A percentile compares a stretch with the other conserved stretches of the same genome.
Evolutionary conservation across 2,329 filamentous ascomycete species (phyloP).

Genomic region (Raffaelea deltoideospora): DNA sequence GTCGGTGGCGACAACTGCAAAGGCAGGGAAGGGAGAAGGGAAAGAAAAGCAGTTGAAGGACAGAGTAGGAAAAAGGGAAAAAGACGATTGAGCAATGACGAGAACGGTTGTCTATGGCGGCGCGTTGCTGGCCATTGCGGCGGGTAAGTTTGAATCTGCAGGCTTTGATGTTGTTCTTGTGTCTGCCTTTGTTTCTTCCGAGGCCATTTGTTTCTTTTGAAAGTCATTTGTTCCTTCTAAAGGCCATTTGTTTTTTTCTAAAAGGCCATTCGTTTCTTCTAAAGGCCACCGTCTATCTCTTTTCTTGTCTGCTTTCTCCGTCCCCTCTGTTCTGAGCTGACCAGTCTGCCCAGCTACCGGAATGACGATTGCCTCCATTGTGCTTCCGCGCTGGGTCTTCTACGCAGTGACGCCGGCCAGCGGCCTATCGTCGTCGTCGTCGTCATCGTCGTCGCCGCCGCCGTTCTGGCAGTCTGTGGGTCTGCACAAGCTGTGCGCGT

Average conservation of each 20-base stretch:
- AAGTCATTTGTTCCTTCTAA: not conserved
- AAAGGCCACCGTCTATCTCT: not conserved
- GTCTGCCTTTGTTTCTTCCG: too few relatives aligned
- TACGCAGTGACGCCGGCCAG: constrained; percentile 35
- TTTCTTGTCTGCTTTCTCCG: not conserved
- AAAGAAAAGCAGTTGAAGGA: too few relatives aligned
- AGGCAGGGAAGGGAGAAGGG: too few relatives aligned
- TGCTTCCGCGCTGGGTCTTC: constrained; percentile 56
- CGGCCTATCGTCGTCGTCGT: too few relatives aligned
- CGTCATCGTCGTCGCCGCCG: too few relatives aligned
- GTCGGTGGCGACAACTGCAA: too few relatives aligned
- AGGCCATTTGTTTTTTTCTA: not conserved
- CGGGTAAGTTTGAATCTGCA: constrained; percentile 27
- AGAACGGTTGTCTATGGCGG: constrained; percentile 26
- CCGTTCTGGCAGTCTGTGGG: constrained; percentile 50
- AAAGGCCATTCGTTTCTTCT: too few relatives aligned
- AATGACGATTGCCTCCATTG: constrained; percentile 55
- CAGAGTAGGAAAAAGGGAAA: too few relatives aligned
- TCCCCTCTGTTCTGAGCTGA: not conserved
- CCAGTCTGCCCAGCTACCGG: constrained; percentile 30
- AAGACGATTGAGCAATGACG: too few relatives aligned
- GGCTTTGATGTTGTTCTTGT: too few relatives aligned
- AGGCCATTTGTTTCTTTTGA: too few relatives aligned
- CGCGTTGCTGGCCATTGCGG: constrained; percentile 26
- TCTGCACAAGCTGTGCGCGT: constrained; percentile 68